These are phyloP conservation scores for Suillus tomentosus DNA, from an alignment of 768 basidiomycete species.

Conservation along the genomic window DNA sequence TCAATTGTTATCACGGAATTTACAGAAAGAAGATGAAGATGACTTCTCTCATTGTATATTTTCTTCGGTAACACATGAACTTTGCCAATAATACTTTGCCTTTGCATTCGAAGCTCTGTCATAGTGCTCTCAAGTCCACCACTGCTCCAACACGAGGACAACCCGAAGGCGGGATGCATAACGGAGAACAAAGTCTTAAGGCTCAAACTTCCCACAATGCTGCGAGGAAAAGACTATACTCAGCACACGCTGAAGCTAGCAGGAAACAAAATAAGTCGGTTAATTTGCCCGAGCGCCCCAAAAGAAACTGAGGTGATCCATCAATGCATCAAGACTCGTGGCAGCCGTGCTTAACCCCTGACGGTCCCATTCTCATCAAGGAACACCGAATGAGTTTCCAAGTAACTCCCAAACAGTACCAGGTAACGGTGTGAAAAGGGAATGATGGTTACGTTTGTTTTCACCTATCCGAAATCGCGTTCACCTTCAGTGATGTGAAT, in stretches of 20 bases:
- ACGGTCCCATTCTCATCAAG: conserved; percentile 47
- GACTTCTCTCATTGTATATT: conserved; percentile 61
- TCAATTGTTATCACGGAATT: not conserved
- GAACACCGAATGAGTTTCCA: conserved; percentile 17
- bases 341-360: conserved; percentile 47
- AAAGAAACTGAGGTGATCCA: not conserved
- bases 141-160: conserved; percentile 78
- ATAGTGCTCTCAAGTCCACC: conserved; percentile 80
- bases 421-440: conserved; percentile 19
- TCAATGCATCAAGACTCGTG: conserved; percentile 9
- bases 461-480: not conserved
- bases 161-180: conserved; percentile 47
- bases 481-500: conserved; percentile 12
- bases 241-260: conserved; percentile 80
- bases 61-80: conserved; percentile 84
- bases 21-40: not conserved
- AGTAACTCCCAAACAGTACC: conserved; percentile 30
- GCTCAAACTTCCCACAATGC: conserved; percentile 60
- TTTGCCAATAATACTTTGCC: conserved; percentile 65
- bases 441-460: conserved; percentile 6
- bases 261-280: conserved; percentile 89
- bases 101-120: conserved; percentile 64
- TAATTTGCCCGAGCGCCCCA: conserved; percentile 46
- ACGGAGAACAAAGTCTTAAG: not conserved
- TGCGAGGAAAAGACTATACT: conserved; percentile 85